These are phyloP conservation scores for Colletotrichum abscissum DNA, from an alignment of 2,329 filamentous ascomycete genomes.

Conservation along the genomic window DNA sequence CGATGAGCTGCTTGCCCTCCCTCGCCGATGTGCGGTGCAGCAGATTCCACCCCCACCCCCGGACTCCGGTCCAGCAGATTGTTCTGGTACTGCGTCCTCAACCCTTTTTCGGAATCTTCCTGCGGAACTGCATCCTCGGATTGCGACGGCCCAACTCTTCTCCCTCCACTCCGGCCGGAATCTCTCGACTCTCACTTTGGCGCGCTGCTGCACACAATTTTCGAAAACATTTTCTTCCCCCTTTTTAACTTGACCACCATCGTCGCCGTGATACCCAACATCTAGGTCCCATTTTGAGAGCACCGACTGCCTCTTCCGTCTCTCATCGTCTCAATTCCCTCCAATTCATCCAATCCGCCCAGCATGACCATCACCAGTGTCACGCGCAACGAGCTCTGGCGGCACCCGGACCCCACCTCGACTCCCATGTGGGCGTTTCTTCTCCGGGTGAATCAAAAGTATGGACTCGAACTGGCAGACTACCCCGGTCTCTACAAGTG, in stretches of 20 bases:
- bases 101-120: constrained; percentile 24
- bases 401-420: constrained; percentile 71
- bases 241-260: background rate
- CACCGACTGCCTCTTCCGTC: background rate
- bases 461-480: constrained; percentile 69
- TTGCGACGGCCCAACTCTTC: constrained; percentile 35
- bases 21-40: background rate
- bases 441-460: constrained; percentile 74
- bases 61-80: constrained; percentile 25
- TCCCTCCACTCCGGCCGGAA: constrained; percentile 24
- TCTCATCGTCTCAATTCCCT: constrained; percentile 5
- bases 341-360: background rate
- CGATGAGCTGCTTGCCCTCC: background rate
- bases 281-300: constrained; percentile 7
- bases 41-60: constrained; percentile 28
- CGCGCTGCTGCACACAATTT: constrained; percentile 2
- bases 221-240: background rate
- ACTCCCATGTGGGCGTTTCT: constrained; percentile 82
- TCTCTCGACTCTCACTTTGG: background rate
- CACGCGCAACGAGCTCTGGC: constrained; percentile 71
- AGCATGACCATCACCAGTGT: constrained; percentile 34
- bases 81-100: constrained; percentile 5
- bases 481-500: constrained; percentile 86
- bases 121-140: constrained; percentile 32
- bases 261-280: background rate